A percentile compares a stretch with the other conserved stretches of the same genome.
Conservation (phyloP, 2,329 filamentous ascomycete genomes). For the Cercospora canescens region DNA sequence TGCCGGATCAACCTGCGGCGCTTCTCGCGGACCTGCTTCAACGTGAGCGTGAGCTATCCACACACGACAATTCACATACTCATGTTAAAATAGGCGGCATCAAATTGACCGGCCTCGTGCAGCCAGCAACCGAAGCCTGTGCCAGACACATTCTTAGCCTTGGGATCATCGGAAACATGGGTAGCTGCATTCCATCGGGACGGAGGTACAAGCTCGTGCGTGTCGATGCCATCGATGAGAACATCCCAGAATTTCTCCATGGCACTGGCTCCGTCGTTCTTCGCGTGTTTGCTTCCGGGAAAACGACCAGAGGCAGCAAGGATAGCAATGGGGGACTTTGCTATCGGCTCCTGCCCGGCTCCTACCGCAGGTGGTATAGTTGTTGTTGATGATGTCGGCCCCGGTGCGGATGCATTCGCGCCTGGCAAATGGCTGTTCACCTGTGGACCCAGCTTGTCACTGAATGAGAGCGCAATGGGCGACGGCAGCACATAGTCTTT, state of each 20-base stretch:
- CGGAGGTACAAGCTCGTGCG: constrained; percentile 20
- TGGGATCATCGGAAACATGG: constrained; percentile 41
- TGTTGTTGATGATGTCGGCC: neutral
- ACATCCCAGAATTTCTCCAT: constrained; percentile 29
- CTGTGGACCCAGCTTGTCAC: neutral
- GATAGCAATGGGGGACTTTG: constrained; percentile 26
- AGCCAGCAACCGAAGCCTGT: constrained; percentile 38
- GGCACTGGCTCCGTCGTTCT: too few relatives aligned
- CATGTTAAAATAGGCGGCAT: constrained; percentile 44
- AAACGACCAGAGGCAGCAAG: constrained; percentile 30
- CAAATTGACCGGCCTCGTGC: constrained; percentile 40
- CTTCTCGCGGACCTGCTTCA: constrained; percentile 25
- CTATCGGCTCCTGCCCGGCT: constrained; percentile 7
- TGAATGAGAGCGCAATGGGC: constrained; percentile 10
- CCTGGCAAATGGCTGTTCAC: constrained; percentile 5
- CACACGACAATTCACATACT: constrained; percentile 11
- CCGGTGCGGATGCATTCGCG: neutral
- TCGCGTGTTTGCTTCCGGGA: too few relatives aligned
- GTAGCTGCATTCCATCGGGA: constrained; percentile 36
- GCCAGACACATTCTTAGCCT: constrained; percentile 29
- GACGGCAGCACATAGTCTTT: constrained; percentile 4
- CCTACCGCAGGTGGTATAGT: neutral
- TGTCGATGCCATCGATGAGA: constrained; percentile 21
- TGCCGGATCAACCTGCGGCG: constrained; percentile 26
- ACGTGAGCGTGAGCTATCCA: neutral